Percentiles rank a stretch among this genome's conserved stretches.
Evolutionary conservation across 495 filamentous ascomycete genomes (phyloP).

Genomic region (Penicillium flavigenum): DNA sequence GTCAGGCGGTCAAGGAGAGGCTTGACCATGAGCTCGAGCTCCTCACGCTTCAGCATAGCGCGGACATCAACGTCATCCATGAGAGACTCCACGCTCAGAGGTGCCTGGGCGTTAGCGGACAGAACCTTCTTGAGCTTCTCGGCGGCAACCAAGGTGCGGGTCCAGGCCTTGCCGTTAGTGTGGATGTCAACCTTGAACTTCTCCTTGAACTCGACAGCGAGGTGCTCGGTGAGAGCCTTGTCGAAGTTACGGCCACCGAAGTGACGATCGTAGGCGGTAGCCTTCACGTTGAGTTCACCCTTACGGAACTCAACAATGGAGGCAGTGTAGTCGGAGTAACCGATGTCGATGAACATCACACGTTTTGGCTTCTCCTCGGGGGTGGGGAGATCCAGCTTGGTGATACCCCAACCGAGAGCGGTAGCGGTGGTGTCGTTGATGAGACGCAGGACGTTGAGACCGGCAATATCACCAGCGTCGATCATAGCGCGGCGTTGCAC

Average conservation of each 20-base stretch:
- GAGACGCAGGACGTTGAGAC: constrained; percentile 85
- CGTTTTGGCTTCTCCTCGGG: constrained; percentile 90
- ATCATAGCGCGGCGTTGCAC: constrained; percentile 82
- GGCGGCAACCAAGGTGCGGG: constrained; percentile 79
- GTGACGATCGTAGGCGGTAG: constrained; percentile 91
- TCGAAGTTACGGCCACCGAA: constrained; percentile 98
- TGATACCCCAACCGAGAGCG: constrained; percentile 96
- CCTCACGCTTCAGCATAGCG: constrained; percentile 86
- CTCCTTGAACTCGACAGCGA: constrained; percentile 91
- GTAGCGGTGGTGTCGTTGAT: constrained; percentile 99
- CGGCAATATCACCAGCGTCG: constrained; percentile 93
- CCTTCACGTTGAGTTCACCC: constrained; percentile 91
- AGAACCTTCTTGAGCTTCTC: constrained; percentile 99
- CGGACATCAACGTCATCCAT: constrained; percentile 97
- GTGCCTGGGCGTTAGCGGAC: constrained; percentile 89
- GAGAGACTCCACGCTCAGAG: constrained; percentile 96
- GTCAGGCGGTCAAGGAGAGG: constrained; percentile 76
- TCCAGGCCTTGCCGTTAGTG: constrained; percentile 81
- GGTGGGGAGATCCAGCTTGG: constrained; percentile 85
- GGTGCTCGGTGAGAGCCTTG: constrained; percentile 88
- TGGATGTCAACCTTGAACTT: constrained; percentile 90
- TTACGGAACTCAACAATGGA: constrained; percentile 96
- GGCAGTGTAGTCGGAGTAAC: constrained; percentile 91
- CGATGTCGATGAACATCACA: constrained; percentile 93
- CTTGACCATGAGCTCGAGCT: constrained; percentile 86